Evolutionary conservation across 768 basidiomycete species (phyloP), one percentile per base, ranked within the genome.

Genomic region (Rubroboletus pulcherrimus): DNA sequence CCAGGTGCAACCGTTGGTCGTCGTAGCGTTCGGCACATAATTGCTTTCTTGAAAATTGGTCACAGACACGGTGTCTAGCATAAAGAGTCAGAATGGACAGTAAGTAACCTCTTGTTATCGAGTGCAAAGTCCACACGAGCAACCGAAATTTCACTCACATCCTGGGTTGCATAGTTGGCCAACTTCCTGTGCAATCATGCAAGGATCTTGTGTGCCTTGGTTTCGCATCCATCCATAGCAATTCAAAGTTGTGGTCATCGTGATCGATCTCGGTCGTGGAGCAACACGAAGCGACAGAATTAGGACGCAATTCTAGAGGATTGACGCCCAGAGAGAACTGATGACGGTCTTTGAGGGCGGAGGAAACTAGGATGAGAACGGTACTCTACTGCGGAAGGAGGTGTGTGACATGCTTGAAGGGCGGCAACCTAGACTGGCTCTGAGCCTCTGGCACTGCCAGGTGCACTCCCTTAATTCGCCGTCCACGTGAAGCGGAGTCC

Each of bases 1-100:
- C 70, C 69, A 70, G 29, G 63, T 66, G 21, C 68, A 70, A 26
- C 11, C 24, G 3, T 62, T 68, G 1, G 51, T 47, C 3, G 51
- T 60, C 39, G 58, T 55, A 29, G 37, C 34, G 21, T 52, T 59
- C 6, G 70, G 70, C 7, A 63, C n/a, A 7, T 60, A 70, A 7
- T 35, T 26, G 3, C 10, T 53, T 44, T 69, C 64, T 56, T 53
- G 38, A 35, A 68, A 68, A 39, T 47, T 33, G 6, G 12, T 43
- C 19, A 14, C 14, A 21, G 56, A 56, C 15, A 69, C 54, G n/a
- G 50, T 45, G 17, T 66, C 66, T 68, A 17, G 17, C 26, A 19
- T 17, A 21, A 39, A 48, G 10, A 15, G n/a, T 52, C n/a, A 57
- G 49, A 7, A 42, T 9, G n/a, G 8, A 51, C 14, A 17, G 15